Evolutionary conservation across 2,329 filamentous ascomycete genomes (phyloP).

Genomic region (Cercospora zeae-maydis): DNA sequence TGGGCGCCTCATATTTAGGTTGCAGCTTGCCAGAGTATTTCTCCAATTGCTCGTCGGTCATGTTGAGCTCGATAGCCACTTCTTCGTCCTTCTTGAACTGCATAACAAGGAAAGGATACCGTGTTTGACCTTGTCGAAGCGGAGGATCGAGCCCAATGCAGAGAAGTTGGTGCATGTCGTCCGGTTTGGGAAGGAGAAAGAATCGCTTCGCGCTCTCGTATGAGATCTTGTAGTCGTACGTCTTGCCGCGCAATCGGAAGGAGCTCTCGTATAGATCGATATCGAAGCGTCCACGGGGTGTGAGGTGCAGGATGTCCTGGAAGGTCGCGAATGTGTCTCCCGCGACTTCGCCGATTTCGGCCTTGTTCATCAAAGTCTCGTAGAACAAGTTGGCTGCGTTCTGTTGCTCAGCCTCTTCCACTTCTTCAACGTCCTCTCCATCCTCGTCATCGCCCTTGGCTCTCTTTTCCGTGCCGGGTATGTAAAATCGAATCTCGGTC

Average conservation of each 20-base stretch:
- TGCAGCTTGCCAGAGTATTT: constrained; percentile 89
- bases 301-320: constrained; percentile 93
- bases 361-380: constrained; percentile 95
- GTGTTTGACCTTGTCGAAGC: constrained; percentile 91
- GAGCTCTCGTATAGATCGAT: constrained; percentile 99
- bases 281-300: constrained; percentile 96
- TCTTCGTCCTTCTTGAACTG: constrained; percentile 98
- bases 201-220: constrained; percentile 98
- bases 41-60: constrained; percentile 83
- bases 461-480: constrained; percentile 79
- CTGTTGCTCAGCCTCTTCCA: constrained; percentile 66
- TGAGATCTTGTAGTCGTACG: constrained; percentile 99
- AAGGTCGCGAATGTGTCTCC: constrained; percentile 98
- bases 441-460: constrained; percentile 68
- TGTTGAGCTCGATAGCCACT: constrained; percentile 92
- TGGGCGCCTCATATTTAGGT: constrained; percentile 85
- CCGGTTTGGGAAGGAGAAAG: constrained; percentile 97
- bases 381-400: constrained; percentile 98
- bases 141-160: constrained; percentile 92
- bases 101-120: constrained; percentile 98
- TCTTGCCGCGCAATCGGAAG: constrained; percentile 95
- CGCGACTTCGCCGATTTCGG: constrained; percentile 98
- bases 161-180: constrained; percentile 92
- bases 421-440: constrained; percentile 56
- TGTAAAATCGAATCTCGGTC: constrained; percentile 98